Evolutionary conservation across 495 filamentous ascomycete genomes (phyloP), one percentile per base, ranked within the genome.

Genomic region (Tuber umbilicatum): DNA sequence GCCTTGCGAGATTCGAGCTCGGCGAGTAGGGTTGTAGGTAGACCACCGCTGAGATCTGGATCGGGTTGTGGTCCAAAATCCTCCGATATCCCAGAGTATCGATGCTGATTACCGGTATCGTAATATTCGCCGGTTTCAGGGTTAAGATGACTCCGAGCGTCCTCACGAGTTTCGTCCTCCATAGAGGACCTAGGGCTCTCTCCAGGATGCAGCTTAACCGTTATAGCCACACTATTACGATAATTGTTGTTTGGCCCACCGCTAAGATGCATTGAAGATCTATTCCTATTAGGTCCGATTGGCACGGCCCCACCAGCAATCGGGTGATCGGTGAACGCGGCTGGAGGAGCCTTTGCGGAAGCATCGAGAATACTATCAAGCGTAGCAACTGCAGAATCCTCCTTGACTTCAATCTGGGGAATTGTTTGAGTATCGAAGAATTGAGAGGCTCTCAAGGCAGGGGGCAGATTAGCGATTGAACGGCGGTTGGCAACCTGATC

Each of bases 341-440:
- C 93, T 67, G 97, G 93, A n/a, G 95, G 95, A 2, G 96, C 95
- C 74, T 87, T 87, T 4, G 93, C 92, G 6, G 95, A 97, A n/a
- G 95, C 95, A 83, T 97, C 93, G 16, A 99, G 87, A 68, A 99
- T 95, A 80, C 90, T 95, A 73, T 99, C 95, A 14, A 99, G 86
- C 0, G 94, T 97, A 45, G 76, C 80, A 37, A 81, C 79, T 16
- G 80, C 80, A 17, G 80, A 81, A 38, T 81, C 76, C 35, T 81
- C 80, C 45, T 78, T 78, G 21, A 81, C 60, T 6, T 81, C 74
- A n/a, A 72, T 43, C 60, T 78, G 47, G 21, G 73, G 71, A 21
- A 79, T 41, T 16, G 73, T 68, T 50, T 73, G 75, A 23, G 79
- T 71, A 70, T 97, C 93, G 79, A 99, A 98, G 82, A 93, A 99